These are phyloP conservation scores for Musa balbisiana DNA, from an alignment of 202 grass and related monocot species.

Conservation along the genomic window DNA sequence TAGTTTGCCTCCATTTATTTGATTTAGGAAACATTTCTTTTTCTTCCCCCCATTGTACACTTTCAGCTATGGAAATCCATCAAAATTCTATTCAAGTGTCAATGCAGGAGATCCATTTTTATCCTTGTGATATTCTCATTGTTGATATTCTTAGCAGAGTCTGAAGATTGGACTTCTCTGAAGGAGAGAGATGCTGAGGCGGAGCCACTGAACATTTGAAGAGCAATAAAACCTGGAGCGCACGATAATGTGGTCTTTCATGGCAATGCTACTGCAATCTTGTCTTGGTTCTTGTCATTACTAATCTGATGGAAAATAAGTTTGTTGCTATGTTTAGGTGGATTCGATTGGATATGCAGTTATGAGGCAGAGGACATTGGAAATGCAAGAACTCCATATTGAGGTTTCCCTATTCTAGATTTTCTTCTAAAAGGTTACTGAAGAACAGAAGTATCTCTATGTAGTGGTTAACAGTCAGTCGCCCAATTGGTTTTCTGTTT, in stretches of 20 bases:
- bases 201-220: constrained; percentile 12
- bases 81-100: too few relatives aligned
- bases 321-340: not conserved
- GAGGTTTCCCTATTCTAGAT: not conserved
- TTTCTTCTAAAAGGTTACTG: not conserved
- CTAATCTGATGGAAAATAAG: not conserved
- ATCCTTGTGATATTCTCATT: not conserved
- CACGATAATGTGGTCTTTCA: not conserved
- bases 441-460: not conserved
- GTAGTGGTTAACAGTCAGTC: not conserved
- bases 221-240: not conserved
- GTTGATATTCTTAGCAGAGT: not conserved
- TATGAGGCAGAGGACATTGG: not conserved
- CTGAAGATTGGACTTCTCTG: constrained; percentile 6
- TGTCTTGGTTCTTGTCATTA: not conserved
- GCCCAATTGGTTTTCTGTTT: not conserved
- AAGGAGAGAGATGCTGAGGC: constrained; percentile 12
- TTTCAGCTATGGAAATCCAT: too few relatives aligned
- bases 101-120: too few relatives aligned
- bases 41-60: too few relatives aligned
- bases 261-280: not conserved
- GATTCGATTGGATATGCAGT: not conserved
- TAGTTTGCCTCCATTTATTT: too few relatives aligned
- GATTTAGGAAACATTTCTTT: too few relatives aligned
- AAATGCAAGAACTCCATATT: not conserved